A percentile compares a stretch with the other conserved stretches of the same genome.
Evolutionary conservation across 768 basidiomycete species (phyloP).

Genomic region (Inosperma sp.): DNA sequence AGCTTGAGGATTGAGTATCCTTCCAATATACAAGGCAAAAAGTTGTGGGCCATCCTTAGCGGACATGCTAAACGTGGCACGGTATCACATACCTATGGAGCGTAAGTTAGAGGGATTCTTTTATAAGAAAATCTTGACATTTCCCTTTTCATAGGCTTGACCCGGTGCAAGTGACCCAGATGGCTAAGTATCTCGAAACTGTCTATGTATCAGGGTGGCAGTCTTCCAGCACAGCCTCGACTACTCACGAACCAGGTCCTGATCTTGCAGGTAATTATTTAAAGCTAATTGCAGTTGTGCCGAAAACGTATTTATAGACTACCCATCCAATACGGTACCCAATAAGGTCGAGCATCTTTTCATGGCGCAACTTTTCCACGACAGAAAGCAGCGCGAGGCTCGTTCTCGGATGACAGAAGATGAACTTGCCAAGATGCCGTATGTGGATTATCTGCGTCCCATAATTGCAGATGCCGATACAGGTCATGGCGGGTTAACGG

Average conservation of each 20-base stretch:
- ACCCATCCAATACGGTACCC: constrained; percentile 97
- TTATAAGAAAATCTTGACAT: neutral
- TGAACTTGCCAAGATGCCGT: constrained; percentile 65
- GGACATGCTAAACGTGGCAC: constrained; percentile 74
- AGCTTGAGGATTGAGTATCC: constrained; percentile 83
- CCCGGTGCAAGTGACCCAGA: constrained; percentile 96
- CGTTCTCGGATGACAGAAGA: constrained; percentile 66
- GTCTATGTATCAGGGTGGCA: constrained; percentile 98
- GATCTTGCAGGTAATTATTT: constrained; percentile 83
- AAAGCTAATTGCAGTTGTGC: neutral
- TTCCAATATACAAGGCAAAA: constrained; percentile 79
- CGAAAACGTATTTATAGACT: constrained; percentile 49
- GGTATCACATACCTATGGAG: constrained; percentile 95
- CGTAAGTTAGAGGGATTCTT: constrained; percentile 58
- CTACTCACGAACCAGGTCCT: constrained; percentile 94
- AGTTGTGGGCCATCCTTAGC: constrained; percentile 71
- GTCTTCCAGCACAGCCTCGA: constrained; percentile 89
- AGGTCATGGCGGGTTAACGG: constrained; percentile 96
- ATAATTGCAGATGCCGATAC: constrained; percentile 97
- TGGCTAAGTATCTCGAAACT: constrained; percentile 98
- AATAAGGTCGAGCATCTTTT: constrained; percentile 99
- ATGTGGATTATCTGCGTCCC: constrained; percentile 88
- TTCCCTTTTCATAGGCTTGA: constrained; percentile 70
- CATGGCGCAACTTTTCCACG: constrained; percentile 98
- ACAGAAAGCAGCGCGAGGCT: constrained; percentile 89